Conservation (phyloP, 257 asterid species). For the Solanum gracilifrons region DNA sequence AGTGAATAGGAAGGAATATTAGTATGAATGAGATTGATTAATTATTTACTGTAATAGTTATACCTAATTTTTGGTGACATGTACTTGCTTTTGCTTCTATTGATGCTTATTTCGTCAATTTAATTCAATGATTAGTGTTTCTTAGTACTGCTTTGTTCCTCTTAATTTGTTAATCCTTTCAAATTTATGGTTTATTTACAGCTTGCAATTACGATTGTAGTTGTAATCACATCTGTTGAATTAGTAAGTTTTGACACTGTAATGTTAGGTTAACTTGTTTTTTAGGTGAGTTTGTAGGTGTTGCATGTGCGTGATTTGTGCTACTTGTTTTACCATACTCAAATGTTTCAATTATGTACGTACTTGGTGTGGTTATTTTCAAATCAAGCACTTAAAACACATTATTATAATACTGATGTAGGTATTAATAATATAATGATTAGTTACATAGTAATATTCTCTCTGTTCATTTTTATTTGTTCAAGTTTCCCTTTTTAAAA, state of each 20-base stretch:
- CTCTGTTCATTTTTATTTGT: too few relatives aligned
- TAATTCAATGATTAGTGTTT: background rate
- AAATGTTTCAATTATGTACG: background rate
- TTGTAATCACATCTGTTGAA: too few relatives aligned
- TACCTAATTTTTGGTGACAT: background rate
- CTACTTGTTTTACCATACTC: background rate
- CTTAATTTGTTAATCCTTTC: background rate
- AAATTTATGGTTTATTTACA: background rate
- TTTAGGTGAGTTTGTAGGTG: background rate
- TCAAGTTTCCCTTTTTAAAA: fast-evolving
- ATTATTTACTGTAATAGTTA: background rate
- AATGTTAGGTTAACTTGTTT: background rate
- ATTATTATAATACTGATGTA: too few relatives aligned
- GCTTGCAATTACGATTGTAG: background rate
- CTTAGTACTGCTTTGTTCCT: background rate
- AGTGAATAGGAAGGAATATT: background rate
- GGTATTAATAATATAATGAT: too few relatives aligned
- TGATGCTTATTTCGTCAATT: background rate
- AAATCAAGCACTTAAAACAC: background rate
- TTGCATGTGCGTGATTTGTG: background rate
- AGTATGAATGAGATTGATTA: background rate
- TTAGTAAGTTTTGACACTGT: background rate
- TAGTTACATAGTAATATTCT: background rate
- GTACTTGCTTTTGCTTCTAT: background rate
- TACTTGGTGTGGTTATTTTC: background rate